Evolutionary conservation across 139 green algal genomes (phyloP).

Genomic region (Chlorella ohadii): DNA sequence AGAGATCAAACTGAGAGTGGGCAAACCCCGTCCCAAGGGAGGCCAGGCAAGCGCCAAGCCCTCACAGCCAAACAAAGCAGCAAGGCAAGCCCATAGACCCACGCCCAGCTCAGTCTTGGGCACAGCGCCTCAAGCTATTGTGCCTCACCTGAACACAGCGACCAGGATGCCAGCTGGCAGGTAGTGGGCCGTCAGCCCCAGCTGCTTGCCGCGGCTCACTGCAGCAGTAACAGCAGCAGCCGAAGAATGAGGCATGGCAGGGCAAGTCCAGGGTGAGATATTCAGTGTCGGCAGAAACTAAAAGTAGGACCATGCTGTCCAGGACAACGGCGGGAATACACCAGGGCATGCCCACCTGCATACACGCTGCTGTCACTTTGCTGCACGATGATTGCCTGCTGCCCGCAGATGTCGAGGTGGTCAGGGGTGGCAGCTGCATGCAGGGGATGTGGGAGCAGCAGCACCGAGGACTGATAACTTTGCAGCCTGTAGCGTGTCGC

Average conservation of each 20-base stretch:
- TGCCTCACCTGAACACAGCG: background rate
- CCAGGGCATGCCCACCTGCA: background rate
- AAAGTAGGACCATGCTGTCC: too few relatives aligned
- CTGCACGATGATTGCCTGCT: background rate
- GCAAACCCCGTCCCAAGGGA: background rate
- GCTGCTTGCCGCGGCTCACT: conserved; percentile 29
- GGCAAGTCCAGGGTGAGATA: too few relatives aligned
- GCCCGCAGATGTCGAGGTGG: conserved; percentile 1
- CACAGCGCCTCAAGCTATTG: too few relatives aligned
- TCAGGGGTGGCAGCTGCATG: background rate
- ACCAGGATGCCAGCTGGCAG: conserved; percentile 8
- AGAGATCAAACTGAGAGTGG: background rate
- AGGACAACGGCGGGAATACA: background rate
- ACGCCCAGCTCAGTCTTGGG: too few relatives aligned
- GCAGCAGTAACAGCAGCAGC: background rate
- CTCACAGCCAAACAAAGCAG: too few relatives aligned
- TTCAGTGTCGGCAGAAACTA: too few relatives aligned
- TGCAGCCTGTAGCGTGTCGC: too few relatives aligned
- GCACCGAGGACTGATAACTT: too few relatives aligned
- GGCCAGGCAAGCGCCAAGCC: background rate
- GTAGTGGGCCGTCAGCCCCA: conserved; percentile 19
- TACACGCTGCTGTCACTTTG: conserved; percentile 7
- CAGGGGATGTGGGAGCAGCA: too few relatives aligned
- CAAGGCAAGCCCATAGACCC: too few relatives aligned
- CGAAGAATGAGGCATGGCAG: too few relatives aligned